phyloP scores from a whole-genome alignment of 2,329 filamentous ascomycete species.

The Leptosphaerulina australis region DNA sequence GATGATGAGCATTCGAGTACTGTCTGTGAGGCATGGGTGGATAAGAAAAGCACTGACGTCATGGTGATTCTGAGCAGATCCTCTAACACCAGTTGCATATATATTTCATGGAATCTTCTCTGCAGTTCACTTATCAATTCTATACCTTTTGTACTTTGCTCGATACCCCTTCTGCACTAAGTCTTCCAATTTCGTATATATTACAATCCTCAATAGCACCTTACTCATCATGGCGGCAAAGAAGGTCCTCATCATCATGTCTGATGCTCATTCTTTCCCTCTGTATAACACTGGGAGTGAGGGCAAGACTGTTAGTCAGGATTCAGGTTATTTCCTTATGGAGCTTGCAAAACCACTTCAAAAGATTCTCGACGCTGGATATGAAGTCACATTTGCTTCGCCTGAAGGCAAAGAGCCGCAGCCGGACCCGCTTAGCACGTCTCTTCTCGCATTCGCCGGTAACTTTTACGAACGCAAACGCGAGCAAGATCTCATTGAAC shows the following conservation, averaged over 20 bases:
- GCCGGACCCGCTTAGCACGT: constrained; percentile 52
- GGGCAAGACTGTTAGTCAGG: constrained; percentile 33
- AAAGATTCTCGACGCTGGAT: constrained; percentile 39
- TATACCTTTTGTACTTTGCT: neutral
- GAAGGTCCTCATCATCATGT: constrained; percentile 55
- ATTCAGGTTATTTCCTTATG: constrained; percentile 44
- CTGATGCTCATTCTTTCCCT: constrained; percentile 50
- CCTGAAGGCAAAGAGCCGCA: constrained; percentile 51
- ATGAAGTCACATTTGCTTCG: constrained; percentile 56
- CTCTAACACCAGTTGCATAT: neutral
- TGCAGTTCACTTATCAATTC: neutral
- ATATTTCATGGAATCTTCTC: neutral
- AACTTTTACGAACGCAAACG: constrained; percentile 54
- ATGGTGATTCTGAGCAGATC: constrained; percentile 1
- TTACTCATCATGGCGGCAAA: constrained; percentile 35
- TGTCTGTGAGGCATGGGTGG: constrained; percentile 9
- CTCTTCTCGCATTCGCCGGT: constrained; percentile 53
- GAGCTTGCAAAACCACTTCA: constrained; percentile 42
- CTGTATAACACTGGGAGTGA: constrained; percentile 35
- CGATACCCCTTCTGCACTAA: neutral
- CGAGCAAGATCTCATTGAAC: constrained; percentile 51
- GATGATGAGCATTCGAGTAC: neutral
- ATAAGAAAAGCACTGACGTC: constrained; percentile 11
- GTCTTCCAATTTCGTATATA: neutral
- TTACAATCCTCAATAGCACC: too few species aligned